A percentile compares a stretch with the other conserved stretches of the same genome.
Evolutionary conservation across 2,329 filamentous ascomycete species (phyloP).

Genomic region (Hymenoscyphus fructigenus): DNA sequence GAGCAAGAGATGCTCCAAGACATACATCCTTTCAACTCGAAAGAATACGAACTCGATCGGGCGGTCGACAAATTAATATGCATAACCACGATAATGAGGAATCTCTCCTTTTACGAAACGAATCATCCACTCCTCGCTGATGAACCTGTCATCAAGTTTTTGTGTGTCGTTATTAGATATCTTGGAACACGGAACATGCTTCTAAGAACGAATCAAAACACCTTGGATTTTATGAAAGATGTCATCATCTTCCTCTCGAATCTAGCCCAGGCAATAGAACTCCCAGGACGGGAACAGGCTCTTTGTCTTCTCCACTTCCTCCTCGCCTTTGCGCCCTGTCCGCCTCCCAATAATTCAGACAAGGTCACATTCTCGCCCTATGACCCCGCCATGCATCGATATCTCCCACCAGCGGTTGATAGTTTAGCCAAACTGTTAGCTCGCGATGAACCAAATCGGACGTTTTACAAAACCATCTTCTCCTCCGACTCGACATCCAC

Average conservation of each 20-base stretch:
- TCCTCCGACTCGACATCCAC: constrained; percentile 64
- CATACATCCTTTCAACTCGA: constrained; percentile 69
- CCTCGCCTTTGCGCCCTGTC: constrained; percentile 82
- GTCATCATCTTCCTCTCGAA: constrained; percentile 87
- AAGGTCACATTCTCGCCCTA: constrained; percentile 76
- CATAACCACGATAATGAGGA: constrained; percentile 88
- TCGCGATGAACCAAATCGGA: constrained; percentile 88
- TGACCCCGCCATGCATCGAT: constrained; percentile 78
- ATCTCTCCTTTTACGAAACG: constrained; percentile 80
- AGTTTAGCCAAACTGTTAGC: constrained; percentile 88
- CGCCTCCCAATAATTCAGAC: constrained; percentile 58
- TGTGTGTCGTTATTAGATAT: constrained; percentile 80
- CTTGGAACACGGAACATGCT: constrained; percentile 88
- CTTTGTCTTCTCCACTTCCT: constrained; percentile 85
- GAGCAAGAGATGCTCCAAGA: constrained; percentile 74
- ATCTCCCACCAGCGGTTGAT: constrained; percentile 87
- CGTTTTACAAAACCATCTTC: constrained; percentile 81
- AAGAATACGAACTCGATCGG: constrained; percentile 78
- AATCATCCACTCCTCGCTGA: constrained; percentile 78
- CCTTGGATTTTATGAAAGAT: constrained; percentile 97
- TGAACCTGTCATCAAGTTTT: constrained; percentile 74
- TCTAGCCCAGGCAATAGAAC: constrained; percentile 73
- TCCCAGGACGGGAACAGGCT: constrained; percentile 85
- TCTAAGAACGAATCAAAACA: constrained; percentile 77
- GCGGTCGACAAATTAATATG: constrained; percentile 86